Percentiles rank a stretch among this genome's conserved stretches.
Evolutionary conservation across 2,329 filamentous ascomycete genomes (phyloP).

Genomic region (Colletotrichum salicis): DNA sequence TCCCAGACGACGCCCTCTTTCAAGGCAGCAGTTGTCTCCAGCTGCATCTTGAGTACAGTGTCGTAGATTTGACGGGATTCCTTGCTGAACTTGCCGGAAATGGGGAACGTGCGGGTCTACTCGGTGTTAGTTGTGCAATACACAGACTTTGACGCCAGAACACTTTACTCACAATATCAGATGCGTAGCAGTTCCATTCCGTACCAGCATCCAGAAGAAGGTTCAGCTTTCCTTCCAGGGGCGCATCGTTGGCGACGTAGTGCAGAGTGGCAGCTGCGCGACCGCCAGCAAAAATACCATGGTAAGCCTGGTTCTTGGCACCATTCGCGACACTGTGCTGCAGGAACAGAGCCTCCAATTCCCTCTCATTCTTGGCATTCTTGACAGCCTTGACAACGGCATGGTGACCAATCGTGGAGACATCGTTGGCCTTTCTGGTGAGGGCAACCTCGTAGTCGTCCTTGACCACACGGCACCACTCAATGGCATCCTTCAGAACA

Average conservation of each 20-base stretch:
- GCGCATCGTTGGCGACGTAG: slow-evolving; percentile 83
- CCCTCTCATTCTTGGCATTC: slow-evolving; percentile 78
- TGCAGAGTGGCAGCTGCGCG: slow-evolving; percentile 86
- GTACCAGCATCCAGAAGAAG: slow-evolving; percentile 86
- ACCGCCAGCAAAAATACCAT: slow-evolving; percentile 85
- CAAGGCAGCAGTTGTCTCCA: slow-evolving; percentile 77
- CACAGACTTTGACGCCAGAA: background rate
- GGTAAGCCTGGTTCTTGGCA: slow-evolving; percentile 86
- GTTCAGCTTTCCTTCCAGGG: slow-evolving; percentile 77
- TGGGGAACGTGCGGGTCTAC: slow-evolving; percentile 87
- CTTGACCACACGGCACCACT: slow-evolving; percentile 76
- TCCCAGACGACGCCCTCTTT: slow-evolving; percentile 83
- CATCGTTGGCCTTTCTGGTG: slow-evolving; percentile 76
- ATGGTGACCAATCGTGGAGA: slow-evolving; percentile 75
- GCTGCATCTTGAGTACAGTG: slow-evolving; percentile 88
- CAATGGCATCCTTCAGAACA: slow-evolving; percentile 69
- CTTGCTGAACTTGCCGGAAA: slow-evolving; percentile 75
- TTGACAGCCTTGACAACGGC: slow-evolving; percentile 70
- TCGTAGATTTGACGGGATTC: slow-evolving; percentile 82
- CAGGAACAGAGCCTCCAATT: slow-evolving; percentile 85
- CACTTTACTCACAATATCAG: slow-evolving; percentile 62
- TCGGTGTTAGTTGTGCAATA: slow-evolving; percentile 48
- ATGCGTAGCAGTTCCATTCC: slow-evolving; percentile 79
- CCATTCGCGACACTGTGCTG: slow-evolving; percentile 79
- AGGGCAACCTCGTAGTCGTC: slow-evolving; percentile 79